Evolutionary conservation across 352 stramenopile genomes (phyloP).

Genomic region (Globisporangium spinosum): DNA sequence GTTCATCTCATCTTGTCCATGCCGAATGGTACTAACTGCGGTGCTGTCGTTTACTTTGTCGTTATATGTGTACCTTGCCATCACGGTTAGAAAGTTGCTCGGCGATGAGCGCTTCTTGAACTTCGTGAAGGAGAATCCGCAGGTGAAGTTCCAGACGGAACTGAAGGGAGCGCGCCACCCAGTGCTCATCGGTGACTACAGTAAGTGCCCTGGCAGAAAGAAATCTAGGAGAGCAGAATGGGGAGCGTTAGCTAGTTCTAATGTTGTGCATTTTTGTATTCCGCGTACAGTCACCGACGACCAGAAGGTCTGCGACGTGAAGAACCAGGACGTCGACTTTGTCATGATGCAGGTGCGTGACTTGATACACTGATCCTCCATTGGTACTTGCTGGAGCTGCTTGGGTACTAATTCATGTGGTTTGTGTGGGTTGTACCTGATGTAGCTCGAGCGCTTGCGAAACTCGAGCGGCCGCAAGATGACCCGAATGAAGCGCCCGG

Average conservation of each 20-base stretch:
- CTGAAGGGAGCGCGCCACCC: constrained; percentile 82
- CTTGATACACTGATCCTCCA: neutral
- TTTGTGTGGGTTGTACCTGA: neutral
- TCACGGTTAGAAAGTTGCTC: constrained; percentile 48
- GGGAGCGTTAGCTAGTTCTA: neutral
- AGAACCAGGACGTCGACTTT: constrained; percentile 85
- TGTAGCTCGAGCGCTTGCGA: constrained; percentile 73
- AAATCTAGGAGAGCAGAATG: neutral
- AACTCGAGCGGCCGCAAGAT: constrained; percentile 88
- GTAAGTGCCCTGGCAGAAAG: constrained; percentile 26
- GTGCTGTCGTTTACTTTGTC: neutral
- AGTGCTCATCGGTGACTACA: constrained; percentile 82
- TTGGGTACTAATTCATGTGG: neutral
- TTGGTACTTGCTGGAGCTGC: neutral
- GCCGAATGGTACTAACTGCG: neutral
- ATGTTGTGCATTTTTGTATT: constrained; percentile 3
- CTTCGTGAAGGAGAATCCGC: constrained; percentile 86
- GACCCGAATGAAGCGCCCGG: constrained; percentile 81
- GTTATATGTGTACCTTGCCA: neutral
- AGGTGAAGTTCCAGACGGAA: constrained; percentile 81
- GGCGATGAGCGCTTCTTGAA: constrained; percentile 70
- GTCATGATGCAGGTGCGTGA: constrained; percentile 73
- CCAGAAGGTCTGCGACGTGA: constrained; percentile 83
- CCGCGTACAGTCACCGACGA: constrained; percentile 60
- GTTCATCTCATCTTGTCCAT: neutral